Conservation (phyloP, 1,139 yeast genomes). For the Groenewaldozyma auringiensis region DNA sequence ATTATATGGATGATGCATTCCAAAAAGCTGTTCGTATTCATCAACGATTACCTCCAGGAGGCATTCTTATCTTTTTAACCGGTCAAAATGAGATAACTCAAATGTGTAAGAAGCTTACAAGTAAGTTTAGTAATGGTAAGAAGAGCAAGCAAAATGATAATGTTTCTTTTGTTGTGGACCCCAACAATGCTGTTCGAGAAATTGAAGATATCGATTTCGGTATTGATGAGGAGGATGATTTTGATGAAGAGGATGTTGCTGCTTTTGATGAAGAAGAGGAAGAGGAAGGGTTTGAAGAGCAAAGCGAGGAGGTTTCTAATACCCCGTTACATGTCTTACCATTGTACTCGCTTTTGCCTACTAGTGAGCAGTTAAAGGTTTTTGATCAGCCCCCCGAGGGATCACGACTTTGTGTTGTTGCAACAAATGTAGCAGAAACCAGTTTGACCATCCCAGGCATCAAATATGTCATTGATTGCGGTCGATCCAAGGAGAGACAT, state of each 20-base stretch:
- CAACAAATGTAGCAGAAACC: constrained; percentile 97
- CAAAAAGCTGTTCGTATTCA: constrained; percentile 84
- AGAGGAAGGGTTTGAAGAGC: constrained; percentile 91
- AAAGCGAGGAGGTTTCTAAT: constrained; percentile 55
- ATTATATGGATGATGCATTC: constrained; percentile 82
- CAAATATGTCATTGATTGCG: constrained; percentile 91
- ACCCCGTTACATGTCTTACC: constrained; percentile 91
- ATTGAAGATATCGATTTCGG: constrained; percentile 87
- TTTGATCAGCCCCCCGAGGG: constrained; percentile 82
- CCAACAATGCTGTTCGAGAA: constrained; percentile 41
- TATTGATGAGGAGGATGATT: constrained; percentile 35
- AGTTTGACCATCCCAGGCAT: constrained; percentile 95
- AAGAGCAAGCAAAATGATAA: constrained; percentile 31
- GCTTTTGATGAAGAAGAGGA: constrained; percentile 43
- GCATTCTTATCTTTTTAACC: constrained; percentile 82
- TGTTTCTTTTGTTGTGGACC: constrained; percentile 44
- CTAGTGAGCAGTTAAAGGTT: constrained; percentile 90
- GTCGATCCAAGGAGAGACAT: constrained; percentile 83
- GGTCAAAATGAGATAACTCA: constrained; percentile 88
- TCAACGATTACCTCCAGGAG: constrained; percentile 82
- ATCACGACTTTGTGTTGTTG: constrained; percentile 81
- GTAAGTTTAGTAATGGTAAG: constrained; percentile 27
- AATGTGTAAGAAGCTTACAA: constrained; percentile 60
- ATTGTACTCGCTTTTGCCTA: constrained; percentile 82
- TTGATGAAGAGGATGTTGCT: constrained; percentile 34